Base-by-base conservation (phyloP, 768 basidiomycete genomes). In the Lactifluus rugatus region DNA sequence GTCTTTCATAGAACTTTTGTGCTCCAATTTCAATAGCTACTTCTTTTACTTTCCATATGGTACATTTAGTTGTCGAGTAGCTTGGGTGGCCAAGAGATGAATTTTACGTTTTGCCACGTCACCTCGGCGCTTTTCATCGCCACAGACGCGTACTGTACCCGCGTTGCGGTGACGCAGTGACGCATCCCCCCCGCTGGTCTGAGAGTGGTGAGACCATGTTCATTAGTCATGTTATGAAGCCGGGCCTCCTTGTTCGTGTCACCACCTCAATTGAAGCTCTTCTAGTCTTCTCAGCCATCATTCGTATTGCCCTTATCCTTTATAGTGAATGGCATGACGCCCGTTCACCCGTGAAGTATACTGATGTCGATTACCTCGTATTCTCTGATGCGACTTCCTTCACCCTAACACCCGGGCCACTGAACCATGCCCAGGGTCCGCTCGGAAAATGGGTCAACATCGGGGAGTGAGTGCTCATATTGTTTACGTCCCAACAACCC, bases 291-390 rank as follows among this genome's bases (percentile, higher is more conserved):
- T 81, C 89, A 1, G 70, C 75, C 21, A n/a, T 78, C 41, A 67
- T 94, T 52, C 83, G 91, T 58, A 68, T 88, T 32, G 75, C 68
- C 5, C 80, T 95, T 45, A 85, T 95, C 57, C 68, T 85, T 3
- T 95, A 93, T 69, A 92, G 90, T 67, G 88, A 89, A 73, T 92
- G 89, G 82, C 92, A 93, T 58, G 93, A 96, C 65, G 80, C 81
- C 16, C 83, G 74, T 64, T 89, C 88, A 1, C 70, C 82, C 31
- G 84, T 97, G 23, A 94, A 94, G 71, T 99, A 98, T 69, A 98
- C 96, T n/a, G 96, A 99, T 71, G 78, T 98, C 63, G 96, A 99
- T 72, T 98, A 97, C 71, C 80, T 83, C 37, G 95, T 99, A 65
- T 96, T 97, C 75, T 88, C 81, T 47, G 95, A 98, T 70, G 96